Evolutionary conservation across 768 basidiomycete species (phyloP), one percentile per base, ranked within the genome.

Genomic region (Chalciporus pseudorubinellus): DNA sequence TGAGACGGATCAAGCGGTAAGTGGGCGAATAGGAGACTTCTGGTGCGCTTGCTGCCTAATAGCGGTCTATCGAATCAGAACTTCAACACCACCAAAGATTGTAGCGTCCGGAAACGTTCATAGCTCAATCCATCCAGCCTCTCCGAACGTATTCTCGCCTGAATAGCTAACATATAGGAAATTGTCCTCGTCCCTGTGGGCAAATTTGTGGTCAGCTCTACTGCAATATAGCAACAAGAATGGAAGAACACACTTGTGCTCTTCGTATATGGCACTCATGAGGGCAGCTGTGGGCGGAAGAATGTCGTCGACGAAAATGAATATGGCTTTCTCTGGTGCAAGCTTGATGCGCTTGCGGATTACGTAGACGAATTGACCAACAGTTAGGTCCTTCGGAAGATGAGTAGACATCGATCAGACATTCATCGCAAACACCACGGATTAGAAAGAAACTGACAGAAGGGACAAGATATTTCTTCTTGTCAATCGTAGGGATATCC

Each of bases 281-380:
- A 98, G 77, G 3, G 95, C 95, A 13, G 95, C 97, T 1, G 97
- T 98, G 39, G 97, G 97, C 39, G 97, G 97, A 24, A 99, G 80
- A 48, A 98, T 94, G 70, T 99, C 97, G 62, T 99, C 94, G 46
- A 99, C 97, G 64, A 98, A 99, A 73, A 99, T 98, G 77, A 98
- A 99, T 75, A 99, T 99, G 33, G 97, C 97, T 76, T 98, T 98
- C 83, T 99, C 97, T 28, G 97, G 95, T 20, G 94, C 91, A 51
- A 99, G 83, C 84, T 99, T 98, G 87, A 98, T 99, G 55, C 97
- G 89, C 80, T 99, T 99, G 66, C 97, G 87, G 68, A 99, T 99
- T 29, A 99, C 97, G 71, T 99, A 99, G 51, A 99, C 97, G 69
- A 99, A 99, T 69, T 99, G 95, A 11, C 95, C 95, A 9, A 98